Conservation (phyloP, 2,329 filamentous ascomycete genomes). For the Colletotrichum cuscutae region DNA sequence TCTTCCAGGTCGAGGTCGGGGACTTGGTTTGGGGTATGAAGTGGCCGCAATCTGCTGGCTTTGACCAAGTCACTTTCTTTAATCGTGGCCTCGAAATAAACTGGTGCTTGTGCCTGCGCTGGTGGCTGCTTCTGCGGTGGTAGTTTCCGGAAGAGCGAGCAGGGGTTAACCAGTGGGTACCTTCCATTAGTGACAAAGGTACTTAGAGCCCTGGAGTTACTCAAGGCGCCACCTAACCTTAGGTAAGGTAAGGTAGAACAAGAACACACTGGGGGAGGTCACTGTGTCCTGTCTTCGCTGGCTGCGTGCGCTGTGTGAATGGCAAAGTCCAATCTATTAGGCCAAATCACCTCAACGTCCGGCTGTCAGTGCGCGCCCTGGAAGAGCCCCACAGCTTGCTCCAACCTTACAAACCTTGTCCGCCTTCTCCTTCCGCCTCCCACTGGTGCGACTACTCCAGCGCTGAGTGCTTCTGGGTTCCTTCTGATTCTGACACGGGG, state of each 20-base stretch:
- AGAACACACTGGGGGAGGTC: slow-evolving; percentile 30
- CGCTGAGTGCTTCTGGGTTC: too few species aligned
- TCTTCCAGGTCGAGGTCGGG: slow-evolving; percentile 3
- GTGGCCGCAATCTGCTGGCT: slow-evolving; percentile 12
- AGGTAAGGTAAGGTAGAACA: too few species aligned
- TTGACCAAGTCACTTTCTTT: slow-evolving; percentile 28
- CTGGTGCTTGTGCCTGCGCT: background rate
- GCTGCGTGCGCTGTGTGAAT: background rate
- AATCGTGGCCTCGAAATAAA: slow-evolving; percentile 51
- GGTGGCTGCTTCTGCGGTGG: background rate
- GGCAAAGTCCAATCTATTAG: background rate
- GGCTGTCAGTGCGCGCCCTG: slow-evolving; percentile 11
- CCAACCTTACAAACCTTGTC: slow-evolving; percentile 5
- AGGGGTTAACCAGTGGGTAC: background rate
- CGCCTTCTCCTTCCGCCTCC: slow-evolving; percentile 9
- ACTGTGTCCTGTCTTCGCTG: slow-evolving; percentile 4
- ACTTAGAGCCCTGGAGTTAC: background rate
- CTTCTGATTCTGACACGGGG: too few species aligned
- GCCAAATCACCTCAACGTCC: background rate
- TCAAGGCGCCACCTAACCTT: too few species aligned
- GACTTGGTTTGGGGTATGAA: background rate
- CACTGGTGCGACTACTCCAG: too few species aligned
- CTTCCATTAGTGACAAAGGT: background rate
- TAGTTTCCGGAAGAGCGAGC: background rate
- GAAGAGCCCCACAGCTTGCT: slow-evolving; percentile 8